Conservation (phyloP, 176 grass and related monocot genomes). For the Cocos nucifera region DNA sequence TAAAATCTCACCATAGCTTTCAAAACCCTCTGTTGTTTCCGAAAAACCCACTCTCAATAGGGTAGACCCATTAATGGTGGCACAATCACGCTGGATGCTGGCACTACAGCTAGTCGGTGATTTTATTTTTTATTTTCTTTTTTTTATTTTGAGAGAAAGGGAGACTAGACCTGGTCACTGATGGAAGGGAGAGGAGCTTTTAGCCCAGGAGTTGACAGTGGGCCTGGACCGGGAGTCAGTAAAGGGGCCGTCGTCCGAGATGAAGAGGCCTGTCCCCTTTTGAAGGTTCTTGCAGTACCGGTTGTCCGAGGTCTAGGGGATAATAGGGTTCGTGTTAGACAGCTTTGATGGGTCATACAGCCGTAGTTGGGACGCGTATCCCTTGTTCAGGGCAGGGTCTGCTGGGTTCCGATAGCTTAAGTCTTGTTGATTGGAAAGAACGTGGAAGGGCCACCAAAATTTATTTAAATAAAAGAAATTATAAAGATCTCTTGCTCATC, state of each 20-base stretch:
- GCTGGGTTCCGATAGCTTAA: slow-evolving; percentile 8
- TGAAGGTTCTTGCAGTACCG: slow-evolving; percentile 79
- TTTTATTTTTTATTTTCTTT: too few species aligned
- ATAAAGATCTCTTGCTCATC: too few species aligned
- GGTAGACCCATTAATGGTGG: slow-evolving; percentile 33
- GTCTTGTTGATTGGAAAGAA: too few species aligned
- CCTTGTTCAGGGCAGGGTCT: slow-evolving; percentile 49
- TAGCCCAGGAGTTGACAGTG: slow-evolving; percentile 42
- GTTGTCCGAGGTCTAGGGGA: slow-evolving; percentile 64
- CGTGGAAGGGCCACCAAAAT: too few species aligned
- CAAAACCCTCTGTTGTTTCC: too few species aligned
- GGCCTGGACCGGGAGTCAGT: slow-evolving; percentile 49
- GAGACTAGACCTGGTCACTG: too few species aligned
- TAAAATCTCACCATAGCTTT: too few species aligned
- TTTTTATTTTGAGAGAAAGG: slow-evolving; percentile 17
- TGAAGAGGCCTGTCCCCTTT: slow-evolving; percentile 45
- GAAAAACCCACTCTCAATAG: too few species aligned
- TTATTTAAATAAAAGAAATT: too few species aligned
- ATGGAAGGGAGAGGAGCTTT: slow-evolving; percentile 29
- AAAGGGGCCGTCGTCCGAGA: slow-evolving; percentile 76
- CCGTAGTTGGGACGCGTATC: slow-evolving; percentile 47
- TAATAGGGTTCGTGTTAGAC: slow-evolving; percentile 49
- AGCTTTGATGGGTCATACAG: slow-evolving; percentile 74
- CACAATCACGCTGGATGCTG: slow-evolving; percentile 64
- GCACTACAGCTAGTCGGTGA: slow-evolving; percentile 38